Evolutionary conservation across 148 eudicot species (phyloP).

Genomic region (Chenopodium formosanum): DNA sequence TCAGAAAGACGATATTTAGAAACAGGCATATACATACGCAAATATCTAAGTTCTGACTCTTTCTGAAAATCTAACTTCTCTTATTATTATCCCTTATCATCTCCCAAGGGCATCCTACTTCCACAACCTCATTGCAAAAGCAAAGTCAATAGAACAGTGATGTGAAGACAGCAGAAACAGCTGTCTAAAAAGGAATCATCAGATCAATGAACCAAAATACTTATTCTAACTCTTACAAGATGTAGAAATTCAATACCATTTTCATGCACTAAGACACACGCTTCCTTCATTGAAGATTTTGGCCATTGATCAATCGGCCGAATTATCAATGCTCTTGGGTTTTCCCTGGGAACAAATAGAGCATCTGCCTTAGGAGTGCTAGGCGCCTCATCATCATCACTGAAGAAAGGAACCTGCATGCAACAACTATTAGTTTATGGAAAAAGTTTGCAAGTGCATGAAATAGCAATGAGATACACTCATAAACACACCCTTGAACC

Average conservation of each 20-base stretch:
- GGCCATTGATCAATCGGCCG: slow-evolving; percentile 83
- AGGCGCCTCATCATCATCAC: slow-evolving; percentile 77
- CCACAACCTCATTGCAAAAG: background rate
- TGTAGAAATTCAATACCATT: slow-evolving; percentile 51
- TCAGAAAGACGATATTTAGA: background rate
- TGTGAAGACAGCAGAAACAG: background rate
- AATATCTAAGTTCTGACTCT: background rate
- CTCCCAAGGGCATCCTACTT: background rate
- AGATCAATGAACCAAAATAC: background rate
- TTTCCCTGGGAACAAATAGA: slow-evolving; percentile 85
- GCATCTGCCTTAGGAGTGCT: slow-evolving; percentile 92
- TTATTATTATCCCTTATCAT: background rate
- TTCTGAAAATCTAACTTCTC: background rate
- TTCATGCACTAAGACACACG: slow-evolving; percentile 37
- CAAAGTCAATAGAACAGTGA: background rate
- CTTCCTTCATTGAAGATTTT: slow-evolving; percentile 43
- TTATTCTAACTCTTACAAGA: background rate
- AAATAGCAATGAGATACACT: background rate
- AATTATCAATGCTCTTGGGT: slow-evolving; percentile 87
- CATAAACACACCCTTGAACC: slow-evolving; percentile 58
- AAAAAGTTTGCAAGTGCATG: background rate
- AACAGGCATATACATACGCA: background rate
- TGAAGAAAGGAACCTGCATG: slow-evolving; percentile 76
- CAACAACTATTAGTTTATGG: slow-evolving; percentile 1
- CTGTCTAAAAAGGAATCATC: background rate